Base-by-base conservation (phyloP, 345 rosid species). In the Carallia brachiata region DNA sequence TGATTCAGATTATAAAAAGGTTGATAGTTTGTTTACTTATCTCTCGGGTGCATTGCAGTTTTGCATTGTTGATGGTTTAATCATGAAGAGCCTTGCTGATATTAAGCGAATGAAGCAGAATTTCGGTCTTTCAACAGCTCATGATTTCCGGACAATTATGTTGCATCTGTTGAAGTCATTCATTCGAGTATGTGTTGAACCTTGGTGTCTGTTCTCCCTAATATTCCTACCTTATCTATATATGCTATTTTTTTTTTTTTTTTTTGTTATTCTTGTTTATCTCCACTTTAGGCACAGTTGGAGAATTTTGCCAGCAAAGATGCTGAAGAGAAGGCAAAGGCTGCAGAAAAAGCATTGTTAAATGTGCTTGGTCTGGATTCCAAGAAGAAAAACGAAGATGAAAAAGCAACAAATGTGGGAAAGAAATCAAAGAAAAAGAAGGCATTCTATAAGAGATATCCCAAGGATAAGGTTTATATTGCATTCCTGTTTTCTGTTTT, bases 161-260 rank as follows among this genome's bases (percentile, higher is more conserved):
- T 62, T 62, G 19, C 48, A 62, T 30, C 48, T 62, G 47, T 39
- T 39, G 50, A 67, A 67, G 61, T 54, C 70, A 54, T 67, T 53
- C 37, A 36, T 67, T 2, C 9, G 37, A 61, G 70, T 67, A 54
- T 18, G 61, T 54, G 18, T 54, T 23, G 52, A 9, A 53, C 8
- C 5, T 23, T 53, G 28, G 7, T 5, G 59, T 40, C 39, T 66
- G 23, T 34, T n/a, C 23, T 54, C 10, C 7, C 16, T 31, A 15
- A 12, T 54, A 4, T 52, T 66, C 6, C 27, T 17, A 6, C 1
- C 31, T 7, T 44, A 34, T 15, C 6, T 30, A 7, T 57, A 5
- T 57, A 57, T 28, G 47, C 28, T 16, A 3, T 19, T 39, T 16
- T 37, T n/a, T 62, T 23, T 28, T 39, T 7, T 62, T n/a, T 12